Percentiles rank a stretch among this genome's conserved stretches.
phyloP scores from a whole-genome alignment of 139 green algal species.

The Chlorella vulgaris region DNA sequence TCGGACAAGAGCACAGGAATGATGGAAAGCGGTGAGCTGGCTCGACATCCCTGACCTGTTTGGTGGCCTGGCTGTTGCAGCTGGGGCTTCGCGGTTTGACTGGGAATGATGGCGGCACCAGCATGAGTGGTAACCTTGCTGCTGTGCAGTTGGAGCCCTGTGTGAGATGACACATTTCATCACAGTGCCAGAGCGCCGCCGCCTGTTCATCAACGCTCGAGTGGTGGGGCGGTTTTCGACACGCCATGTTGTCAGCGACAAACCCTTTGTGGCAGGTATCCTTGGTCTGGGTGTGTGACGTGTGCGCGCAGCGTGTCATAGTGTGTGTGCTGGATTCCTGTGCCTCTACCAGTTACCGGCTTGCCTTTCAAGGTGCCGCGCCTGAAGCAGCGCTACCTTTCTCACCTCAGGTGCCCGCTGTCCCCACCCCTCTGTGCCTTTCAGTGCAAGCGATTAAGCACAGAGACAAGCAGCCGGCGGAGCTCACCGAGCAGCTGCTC shows the following conservation, averaged over 20 bases:
- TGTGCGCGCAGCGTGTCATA: too few species aligned
- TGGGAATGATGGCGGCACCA: background rate
- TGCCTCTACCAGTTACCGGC: too few species aligned
- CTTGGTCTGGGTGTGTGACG: background rate
- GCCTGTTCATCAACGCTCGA: slow-evolving; percentile 21
- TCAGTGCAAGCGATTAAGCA: background rate
- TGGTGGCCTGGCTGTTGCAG: background rate
- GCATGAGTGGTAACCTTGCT: too few species aligned
- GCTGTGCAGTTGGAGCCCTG: slow-evolving; percentile 19
- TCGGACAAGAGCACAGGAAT: slow-evolving; percentile 4
- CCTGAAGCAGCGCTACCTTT: too few species aligned
- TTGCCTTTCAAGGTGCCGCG: background rate
- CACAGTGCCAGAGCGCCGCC: slow-evolving; percentile 13
- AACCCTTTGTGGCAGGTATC: slow-evolving; percentile 8
- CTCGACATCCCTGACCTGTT: background rate
- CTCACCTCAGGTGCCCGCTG: too few species aligned
- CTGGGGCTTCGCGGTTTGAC: background rate
- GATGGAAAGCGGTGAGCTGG: slow-evolving; percentile 23
- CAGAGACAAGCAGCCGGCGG: background rate
- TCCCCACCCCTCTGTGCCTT: background rate
- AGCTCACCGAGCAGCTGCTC: background rate
- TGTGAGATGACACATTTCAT: slow-evolving; percentile 27
- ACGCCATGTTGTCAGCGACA: background rate
- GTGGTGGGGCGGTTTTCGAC: slow-evolving; percentile 14
- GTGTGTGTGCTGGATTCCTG: too few species aligned